These are phyloP conservation scores for Umbelopsis isabellina DNA, from an alignment of 192 early-diverging fungal genomes.

Conservation along the genomic window DNA sequence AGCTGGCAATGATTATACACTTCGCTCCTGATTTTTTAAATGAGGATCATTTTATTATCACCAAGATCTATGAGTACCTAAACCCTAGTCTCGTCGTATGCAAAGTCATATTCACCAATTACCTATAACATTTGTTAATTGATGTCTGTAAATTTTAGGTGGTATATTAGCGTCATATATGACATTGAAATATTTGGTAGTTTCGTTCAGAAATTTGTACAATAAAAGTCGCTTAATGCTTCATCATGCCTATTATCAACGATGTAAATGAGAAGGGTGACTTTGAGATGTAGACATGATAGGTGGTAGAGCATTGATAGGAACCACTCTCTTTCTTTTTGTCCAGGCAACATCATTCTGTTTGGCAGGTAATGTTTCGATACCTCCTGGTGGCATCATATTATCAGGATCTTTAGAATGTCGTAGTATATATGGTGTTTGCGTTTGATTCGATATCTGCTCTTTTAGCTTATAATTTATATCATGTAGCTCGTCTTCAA, in stretches of 20 bases:
- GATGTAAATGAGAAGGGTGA: slow-evolving; percentile 2
- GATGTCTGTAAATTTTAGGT: too few species aligned
- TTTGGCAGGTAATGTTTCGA: background rate
- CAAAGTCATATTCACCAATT: too few species aligned
- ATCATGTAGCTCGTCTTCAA: background rate
- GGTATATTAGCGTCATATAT: too few species aligned
- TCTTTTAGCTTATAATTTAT: too few species aligned
- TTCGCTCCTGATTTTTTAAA: slow-evolving; percentile 26
- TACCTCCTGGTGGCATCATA: background rate
- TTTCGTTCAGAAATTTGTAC: too few species aligned
- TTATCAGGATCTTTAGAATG: background rate
- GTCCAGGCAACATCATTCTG: background rate
- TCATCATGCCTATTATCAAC: background rate
- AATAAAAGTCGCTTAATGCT: background rate
- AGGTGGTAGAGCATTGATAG: background rate
- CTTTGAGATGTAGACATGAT: background rate
- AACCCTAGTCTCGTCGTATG: background rate
- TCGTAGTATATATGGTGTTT: too few species aligned
- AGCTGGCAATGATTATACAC: slow-evolving; percentile 25
- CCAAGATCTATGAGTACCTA: slow-evolving; percentile 33
- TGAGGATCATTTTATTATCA: slow-evolving; percentile 30
- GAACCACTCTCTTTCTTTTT: background rate
- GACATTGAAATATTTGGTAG: too few species aligned
- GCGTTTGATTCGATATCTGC: too few species aligned
- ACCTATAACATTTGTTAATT: too few species aligned